Evolutionary conservation across 192 early-diverging fungal genomes (phyloP), one percentile per base, ranked within the genome.

Genomic region (Phlyctochytrium arcticum): DNA sequence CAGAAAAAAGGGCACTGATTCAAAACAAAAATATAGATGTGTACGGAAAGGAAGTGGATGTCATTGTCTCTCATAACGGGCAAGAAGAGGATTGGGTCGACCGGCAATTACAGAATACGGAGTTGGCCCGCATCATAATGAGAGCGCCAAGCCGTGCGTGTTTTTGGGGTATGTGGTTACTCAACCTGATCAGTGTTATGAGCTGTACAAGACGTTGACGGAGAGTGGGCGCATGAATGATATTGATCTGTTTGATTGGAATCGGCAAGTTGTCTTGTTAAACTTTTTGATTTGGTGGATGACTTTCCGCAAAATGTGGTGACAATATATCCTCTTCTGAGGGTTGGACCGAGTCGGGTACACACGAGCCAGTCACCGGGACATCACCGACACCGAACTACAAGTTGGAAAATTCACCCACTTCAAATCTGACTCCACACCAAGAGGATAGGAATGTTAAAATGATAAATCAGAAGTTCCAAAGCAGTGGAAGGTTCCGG

Each of bases 131-230:
- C 10, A 46, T 60, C n/a, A 47, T 60, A 34, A 57, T 15, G 29
- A 46, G 39, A 60, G 57, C 27, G 10, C 35, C 8, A 60, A 60
- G 36, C 57, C 57, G 35, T 47, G 10, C 29, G 57, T 60, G 39
- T 60, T 60, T 27, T 30, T 60, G 19, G 57, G 57, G 10, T 60
- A 60, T 46, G 57, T 60, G 23, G 57, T 60, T 9, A 60, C 57
- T 1, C 12, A 46, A 7, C 57, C 57, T 12, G 57, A 39, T 23
- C 29, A 44, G 19, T 9, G 15, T 9, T 8, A 60, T 21, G 36
- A 37, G 1, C 39, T 60, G n/a, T 60, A 60, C 27, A 9, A 39
- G 19, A 60, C 37, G 10, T 6, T 60, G 12, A n/a, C 29, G n/a
- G 39, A 46, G 57, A 29, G 27, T 15, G 57, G 57, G 17, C 12